Base-by-base conservation (phyloP, 2,329 filamentous ascomycete species). In the Penicillium sp. region DNA sequence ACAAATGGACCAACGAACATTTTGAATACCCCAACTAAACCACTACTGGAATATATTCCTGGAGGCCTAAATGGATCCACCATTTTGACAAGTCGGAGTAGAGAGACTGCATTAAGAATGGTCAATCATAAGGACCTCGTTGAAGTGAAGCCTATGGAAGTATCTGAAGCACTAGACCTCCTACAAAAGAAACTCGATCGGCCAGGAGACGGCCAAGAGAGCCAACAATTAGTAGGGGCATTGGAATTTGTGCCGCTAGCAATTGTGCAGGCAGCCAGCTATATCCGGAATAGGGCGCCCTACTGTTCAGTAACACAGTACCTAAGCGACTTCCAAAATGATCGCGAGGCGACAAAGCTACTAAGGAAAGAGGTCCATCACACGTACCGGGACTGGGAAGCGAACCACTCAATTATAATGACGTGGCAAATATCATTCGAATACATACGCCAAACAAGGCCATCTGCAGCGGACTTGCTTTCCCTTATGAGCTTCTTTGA, bases 401-500 rank as follows among this genome's bases (percentile, higher is more conserved):
- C 64, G 2, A 59, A 60, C 14, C 67, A 69, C 46, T 65, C 64
- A 1, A 60, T 72, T 23, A 10, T 69, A 5, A 31, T 56, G 7
- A 74, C 71, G 4, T 73, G 67, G 72, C 65, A 67, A 50, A 69
- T 74, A 10, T 71, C 71, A 5, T 74, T 74, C 53, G 62, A 72
- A 14, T 44, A 64, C 21, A 68, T 74, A n/a, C 60, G 54, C 2
- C 8, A 62, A 50, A 58, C 66, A 37, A 2, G n/a, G 1, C 33
- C 33, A 8, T n/a, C 33, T 16, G 33, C 33, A n/a, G 33, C 33
- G 1, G 33, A 37, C 8, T n/a, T 37, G 5, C 33, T 37, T 3
- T 37, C 33, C 3, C 33, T 37, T 3, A 37, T 72, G 67, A 61
- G 62, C 25, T 63, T 70, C 46, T 64, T 69, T 21, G 65, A 72